These are phyloP conservation scores for Tulasnella sp. DNA, from an alignment of 768 basidiomycete genomes.

Conservation along the genomic window DNA sequence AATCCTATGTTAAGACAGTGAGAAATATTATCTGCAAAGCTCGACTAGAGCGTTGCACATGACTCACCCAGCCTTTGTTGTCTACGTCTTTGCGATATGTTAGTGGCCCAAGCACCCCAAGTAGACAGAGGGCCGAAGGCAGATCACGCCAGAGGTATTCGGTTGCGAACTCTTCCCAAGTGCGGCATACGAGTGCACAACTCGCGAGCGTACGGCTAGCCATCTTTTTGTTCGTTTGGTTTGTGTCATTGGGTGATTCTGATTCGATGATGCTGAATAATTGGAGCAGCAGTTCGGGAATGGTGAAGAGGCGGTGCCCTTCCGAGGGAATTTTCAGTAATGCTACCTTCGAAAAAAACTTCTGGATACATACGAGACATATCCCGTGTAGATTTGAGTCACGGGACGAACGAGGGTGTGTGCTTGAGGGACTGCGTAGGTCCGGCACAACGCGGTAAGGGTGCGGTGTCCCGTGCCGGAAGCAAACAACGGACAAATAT, in stretches of 20 bases:
- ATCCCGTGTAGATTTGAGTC: neutral
- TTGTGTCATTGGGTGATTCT: neutral
- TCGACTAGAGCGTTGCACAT: neutral
- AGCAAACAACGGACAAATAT: neutral
- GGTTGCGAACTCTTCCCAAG: neutral
- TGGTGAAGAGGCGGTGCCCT: neutral
- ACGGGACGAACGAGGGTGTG: neutral
- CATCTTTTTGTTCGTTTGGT: neutral
- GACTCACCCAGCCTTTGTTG: neutral
- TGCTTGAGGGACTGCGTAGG: neutral
- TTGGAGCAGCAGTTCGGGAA: neutral
- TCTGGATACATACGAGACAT: neutral
- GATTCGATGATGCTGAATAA: neutral
- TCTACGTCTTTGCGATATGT: neutral
- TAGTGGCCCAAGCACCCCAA: neutral
- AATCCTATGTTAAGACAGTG: neutral
- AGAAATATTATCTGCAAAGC: neutral
- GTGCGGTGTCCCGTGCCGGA: neutral
- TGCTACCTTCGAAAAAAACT: neutral
- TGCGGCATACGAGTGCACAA: neutral
- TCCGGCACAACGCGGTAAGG: neutral
- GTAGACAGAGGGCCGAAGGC: neutral
- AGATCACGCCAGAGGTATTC: neutral
- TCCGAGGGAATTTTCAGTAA: neutral
- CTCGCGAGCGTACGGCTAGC: neutral